Evolutionary conservation across 164 flowering plant species (phyloP).

Genomic region (Euptelea pleiosperma): DNA sequence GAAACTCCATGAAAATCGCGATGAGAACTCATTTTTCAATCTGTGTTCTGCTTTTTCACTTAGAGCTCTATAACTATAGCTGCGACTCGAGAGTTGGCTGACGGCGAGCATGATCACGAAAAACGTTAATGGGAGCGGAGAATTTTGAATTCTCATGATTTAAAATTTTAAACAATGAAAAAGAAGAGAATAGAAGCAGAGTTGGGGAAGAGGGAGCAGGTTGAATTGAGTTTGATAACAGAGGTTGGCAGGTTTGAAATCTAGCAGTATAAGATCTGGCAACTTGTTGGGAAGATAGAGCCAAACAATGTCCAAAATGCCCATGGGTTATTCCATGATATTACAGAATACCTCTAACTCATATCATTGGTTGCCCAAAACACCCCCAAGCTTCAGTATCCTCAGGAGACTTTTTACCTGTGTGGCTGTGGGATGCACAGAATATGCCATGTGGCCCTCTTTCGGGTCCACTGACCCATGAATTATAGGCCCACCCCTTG

Average conservation of each 20-base stretch:
- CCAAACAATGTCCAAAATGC: slow-evolving; percentile 18
- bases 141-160: slow-evolving; percentile 20
- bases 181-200: neutral
- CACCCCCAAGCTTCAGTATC: no score
- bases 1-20: slow-evolving; percentile 2
- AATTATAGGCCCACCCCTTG: no score
- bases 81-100: slow-evolving; percentile 18
- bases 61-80: neutral
- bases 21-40: neutral
- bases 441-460: no score
- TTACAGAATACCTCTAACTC: no score
- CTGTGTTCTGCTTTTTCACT: neutral
- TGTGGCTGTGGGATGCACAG: no score
- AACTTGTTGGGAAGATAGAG: slow-evolving; percentile 16
- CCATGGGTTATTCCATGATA: no score
- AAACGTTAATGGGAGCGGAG: slow-evolving; percentile 11
- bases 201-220: slow-evolving; percentile 7
- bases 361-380: no score
- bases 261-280: slow-evolving; percentile 17
- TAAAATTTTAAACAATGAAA: neutral
- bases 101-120: slow-evolving; percentile 22
- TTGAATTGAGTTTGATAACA: neutral
- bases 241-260: slow-evolving; percentile 13
- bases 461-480: no score
- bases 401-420: no score